These are phyloP conservation scores for Xylaria intraflava DNA, from an alignment of 495 filamentous ascomycete species.

Conservation along the genomic window DNA sequence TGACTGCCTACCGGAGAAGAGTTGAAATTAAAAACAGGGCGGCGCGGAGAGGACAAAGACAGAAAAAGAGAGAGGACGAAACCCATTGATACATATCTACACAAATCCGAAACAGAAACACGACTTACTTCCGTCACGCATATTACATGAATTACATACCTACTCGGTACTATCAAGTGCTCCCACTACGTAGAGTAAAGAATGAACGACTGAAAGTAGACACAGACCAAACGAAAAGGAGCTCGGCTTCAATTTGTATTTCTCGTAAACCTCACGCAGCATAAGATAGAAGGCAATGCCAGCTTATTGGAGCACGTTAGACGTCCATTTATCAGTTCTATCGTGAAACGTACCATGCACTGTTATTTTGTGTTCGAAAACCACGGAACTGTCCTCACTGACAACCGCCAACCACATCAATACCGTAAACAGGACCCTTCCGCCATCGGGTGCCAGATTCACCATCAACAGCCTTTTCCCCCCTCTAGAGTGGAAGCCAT, in stretches of 20 bases:
- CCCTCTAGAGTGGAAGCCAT: slow-evolving; percentile 6
- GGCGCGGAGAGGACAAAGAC: not conserved
- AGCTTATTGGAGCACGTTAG: not conserved
- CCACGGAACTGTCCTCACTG: not conserved
- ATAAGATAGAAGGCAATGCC: not conserved
- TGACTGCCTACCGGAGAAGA: no score
- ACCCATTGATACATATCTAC: not conserved
- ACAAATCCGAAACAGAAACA: not conserved
- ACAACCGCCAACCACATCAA: not conserved
- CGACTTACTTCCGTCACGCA: not conserved
- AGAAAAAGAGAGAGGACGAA: not conserved
- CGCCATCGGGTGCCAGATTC: not conserved
- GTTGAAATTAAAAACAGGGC: not conserved
- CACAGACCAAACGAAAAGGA: no score
- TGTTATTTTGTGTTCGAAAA: slow-evolving; percentile 4
- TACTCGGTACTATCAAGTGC: not conserved
- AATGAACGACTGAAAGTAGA: no score
- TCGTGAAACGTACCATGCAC: not conserved
- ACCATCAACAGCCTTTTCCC: not conserved
- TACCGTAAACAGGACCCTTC: not conserved
- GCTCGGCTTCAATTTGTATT: no score
- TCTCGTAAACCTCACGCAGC: not conserved
- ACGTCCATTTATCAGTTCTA: slow-evolving; percentile 13
- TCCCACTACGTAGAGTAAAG: not conserved
- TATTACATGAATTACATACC: not conserved